Evolutionary conservation across 495 filamentous ascomycete species (phyloP), one percentile per base, ranked within the genome.

Genomic region (Daldinia grandis): DNA sequence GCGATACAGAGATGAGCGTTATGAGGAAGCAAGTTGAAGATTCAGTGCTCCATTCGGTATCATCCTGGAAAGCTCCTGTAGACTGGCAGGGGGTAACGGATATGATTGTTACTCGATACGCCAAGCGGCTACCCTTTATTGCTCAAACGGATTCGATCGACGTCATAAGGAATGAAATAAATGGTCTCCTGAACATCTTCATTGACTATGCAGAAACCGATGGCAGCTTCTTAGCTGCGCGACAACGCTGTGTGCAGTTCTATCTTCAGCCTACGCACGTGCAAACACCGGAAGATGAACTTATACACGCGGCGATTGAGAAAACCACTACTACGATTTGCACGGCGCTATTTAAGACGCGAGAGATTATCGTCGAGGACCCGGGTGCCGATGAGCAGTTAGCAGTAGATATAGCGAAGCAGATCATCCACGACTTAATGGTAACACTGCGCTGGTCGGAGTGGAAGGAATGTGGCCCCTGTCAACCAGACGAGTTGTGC

Each of bases 41-140:
- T 2, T 71, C 86, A 15, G 79, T 87, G 15, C 73, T 33, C 25
- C 75, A 12, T 17, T 62, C 12, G 64, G 40, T 55, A 27, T 59
- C 68, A 7, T 57, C 49, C 21, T 4, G 9, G 6, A 38, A 57
- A 17, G 9, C 7, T 6, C 27, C 65, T n/a, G 75, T 84, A 31
- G 79, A 90, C 62, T 92, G 89, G 89, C 89, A 90, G 67, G 82
- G 77, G 0, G 81, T 88, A 28, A 81, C 82, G 0, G 89, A 92
- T 62, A 85, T 89, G 85, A 79, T 92, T 6, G 80, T 89, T 7
- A 75, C 80, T 12, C 84, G 89, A 12, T 91, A 90, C 60, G 80
- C 83, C 6, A 76, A 82, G 19, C 79, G 86, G 38, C 74, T 91
- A 50, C 77, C 81, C 17, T 82, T 83, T 30, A 74, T 90, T 64